Evolutionary conservation across 371 early-diverging fungal species (phyloP).

Genomic region (Basidiobolus meristosporus): DNA sequence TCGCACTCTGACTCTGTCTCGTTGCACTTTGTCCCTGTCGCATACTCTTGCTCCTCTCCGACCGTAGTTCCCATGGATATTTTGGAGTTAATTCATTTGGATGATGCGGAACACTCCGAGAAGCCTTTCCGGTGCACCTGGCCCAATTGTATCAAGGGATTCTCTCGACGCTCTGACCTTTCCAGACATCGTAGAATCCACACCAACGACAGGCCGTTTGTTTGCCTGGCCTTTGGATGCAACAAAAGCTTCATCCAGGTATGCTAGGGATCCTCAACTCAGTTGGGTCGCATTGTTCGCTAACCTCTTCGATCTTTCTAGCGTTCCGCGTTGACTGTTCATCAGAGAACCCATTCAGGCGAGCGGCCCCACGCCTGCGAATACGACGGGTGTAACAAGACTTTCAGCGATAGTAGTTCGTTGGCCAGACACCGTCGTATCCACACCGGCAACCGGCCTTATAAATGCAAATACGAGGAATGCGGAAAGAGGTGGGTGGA

Average conservation of each 20-base stretch:
- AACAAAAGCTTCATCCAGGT: conserved; percentile 50
- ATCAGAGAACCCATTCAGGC: conserved; percentile 60
- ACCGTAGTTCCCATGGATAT: conserved; percentile 22
- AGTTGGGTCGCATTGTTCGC: neutral
- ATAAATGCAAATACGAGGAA: conserved; percentile 29
- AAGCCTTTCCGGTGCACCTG: conserved; percentile 41
- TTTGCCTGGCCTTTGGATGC: conserved; percentile 38
- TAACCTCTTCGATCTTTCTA: conserved; percentile 1
- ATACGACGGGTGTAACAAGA: conserved; percentile 22
- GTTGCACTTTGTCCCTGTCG: no score
- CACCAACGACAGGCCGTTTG: conserved; percentile 49
- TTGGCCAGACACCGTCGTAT: conserved; percentile 29
- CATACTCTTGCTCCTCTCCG: no score
- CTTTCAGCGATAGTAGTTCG: conserved; percentile 37
- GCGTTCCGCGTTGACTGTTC: conserved; percentile 59
- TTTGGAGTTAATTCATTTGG: conserved; percentile 32
- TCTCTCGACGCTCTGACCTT: conserved; percentile 59
- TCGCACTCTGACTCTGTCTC: no score
- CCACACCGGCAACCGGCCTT: conserved; percentile 52
- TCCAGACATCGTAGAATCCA: conserved; percentile 56
- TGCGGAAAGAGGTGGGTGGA: conserved; percentile 23
- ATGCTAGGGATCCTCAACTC: neutral
- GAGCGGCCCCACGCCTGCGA: conserved; percentile 58
- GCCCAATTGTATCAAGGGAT: conserved; percentile 38
- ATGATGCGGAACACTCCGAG: conserved; percentile 14